Evolutionary conservation across 73 alveolate genomes (phyloP).

Genomic region (Tetrahymena elliotti): DNA sequence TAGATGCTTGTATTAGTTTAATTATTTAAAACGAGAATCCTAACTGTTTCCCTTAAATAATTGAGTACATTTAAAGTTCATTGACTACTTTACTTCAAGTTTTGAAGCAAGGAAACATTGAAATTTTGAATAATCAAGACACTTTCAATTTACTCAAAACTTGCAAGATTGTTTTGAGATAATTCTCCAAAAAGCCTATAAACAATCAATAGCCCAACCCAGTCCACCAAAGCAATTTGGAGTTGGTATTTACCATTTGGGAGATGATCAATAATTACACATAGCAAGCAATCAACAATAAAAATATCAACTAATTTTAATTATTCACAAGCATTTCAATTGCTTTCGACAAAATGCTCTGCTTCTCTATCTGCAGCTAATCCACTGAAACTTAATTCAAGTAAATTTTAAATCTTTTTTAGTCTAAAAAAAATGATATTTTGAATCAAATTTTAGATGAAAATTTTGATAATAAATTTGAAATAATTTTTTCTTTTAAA

Average conservation of each 20-base stretch:
- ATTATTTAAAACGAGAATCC: background rate
- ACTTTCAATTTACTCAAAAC: background rate
- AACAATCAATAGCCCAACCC: background rate
- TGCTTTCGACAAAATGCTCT: background rate
- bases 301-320: background rate
- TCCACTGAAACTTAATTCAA: background rate
- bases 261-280: background rate
- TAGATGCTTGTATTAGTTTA: background rate
- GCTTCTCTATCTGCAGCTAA: background rate
- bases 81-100: background rate
- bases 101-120: background rate
- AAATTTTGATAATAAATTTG: background rate
- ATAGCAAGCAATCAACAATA: background rate
- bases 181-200: background rate
- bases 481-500: background rate
- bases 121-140: background rate
- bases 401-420: no score
- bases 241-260: background rate
- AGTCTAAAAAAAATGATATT: no score
- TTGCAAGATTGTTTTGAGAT: background rate
- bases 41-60: background rate
- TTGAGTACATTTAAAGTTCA: background rate
- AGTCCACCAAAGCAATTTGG: background rate
- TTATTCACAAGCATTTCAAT: background rate
- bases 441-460: no score